These are phyloP conservation scores for Xylaria sp. DNA, from an alignment of 2,329 filamentous ascomycete genomes.

Conservation along the genomic window DNA sequence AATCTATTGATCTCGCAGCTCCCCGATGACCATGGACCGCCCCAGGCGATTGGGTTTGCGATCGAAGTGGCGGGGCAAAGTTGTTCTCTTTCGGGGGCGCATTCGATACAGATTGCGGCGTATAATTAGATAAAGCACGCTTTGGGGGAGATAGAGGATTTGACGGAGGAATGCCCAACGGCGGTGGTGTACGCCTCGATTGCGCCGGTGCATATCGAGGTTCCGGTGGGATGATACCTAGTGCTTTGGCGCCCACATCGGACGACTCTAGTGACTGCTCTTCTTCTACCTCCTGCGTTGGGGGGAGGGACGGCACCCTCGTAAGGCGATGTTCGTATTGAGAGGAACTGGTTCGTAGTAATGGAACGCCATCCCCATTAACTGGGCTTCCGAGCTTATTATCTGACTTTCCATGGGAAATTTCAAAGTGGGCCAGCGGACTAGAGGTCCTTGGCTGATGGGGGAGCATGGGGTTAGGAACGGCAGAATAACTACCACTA, in stretches of 20 bases:
- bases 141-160: slow-evolving; percentile 67
- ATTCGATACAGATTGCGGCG: slow-evolving; percentile 54
- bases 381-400: slow-evolving; percentile 45
- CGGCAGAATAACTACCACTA: slow-evolving; percentile 55
- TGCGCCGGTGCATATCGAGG: slow-evolving; percentile 55
- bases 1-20: slow-evolving; percentile 52
- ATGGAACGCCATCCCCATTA: slow-evolving; percentile 55
- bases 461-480: slow-evolving; percentile 61
- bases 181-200: slow-evolving; percentile 62
- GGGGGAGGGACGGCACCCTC: slow-evolving; percentile 67
- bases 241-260: slow-evolving; percentile 40
- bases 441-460: slow-evolving; percentile 74
- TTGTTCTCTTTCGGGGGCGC: slow-evolving; percentile 50
- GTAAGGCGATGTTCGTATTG: slow-evolving; percentile 65
- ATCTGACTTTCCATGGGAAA: slow-evolving; percentile 56
- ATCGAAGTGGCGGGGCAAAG: slow-evolving; percentile 67
- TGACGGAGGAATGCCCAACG: slow-evolving; percentile 55
- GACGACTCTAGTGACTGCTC: slow-evolving; percentile 56
- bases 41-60: slow-evolving; percentile 72
- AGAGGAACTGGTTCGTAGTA: slow-evolving; percentile 64
- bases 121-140: slow-evolving; percentile 62
- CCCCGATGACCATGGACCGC: slow-evolving; percentile 56
- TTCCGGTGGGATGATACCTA: slow-evolving; percentile 46
- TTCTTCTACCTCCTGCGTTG: slow-evolving; percentile 72
- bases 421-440: slow-evolving; percentile 72